Evolutionary conservation across 768 basidiomycete genomes (phyloP).

Genomic region (Boletus rubroflammeus): DNA sequence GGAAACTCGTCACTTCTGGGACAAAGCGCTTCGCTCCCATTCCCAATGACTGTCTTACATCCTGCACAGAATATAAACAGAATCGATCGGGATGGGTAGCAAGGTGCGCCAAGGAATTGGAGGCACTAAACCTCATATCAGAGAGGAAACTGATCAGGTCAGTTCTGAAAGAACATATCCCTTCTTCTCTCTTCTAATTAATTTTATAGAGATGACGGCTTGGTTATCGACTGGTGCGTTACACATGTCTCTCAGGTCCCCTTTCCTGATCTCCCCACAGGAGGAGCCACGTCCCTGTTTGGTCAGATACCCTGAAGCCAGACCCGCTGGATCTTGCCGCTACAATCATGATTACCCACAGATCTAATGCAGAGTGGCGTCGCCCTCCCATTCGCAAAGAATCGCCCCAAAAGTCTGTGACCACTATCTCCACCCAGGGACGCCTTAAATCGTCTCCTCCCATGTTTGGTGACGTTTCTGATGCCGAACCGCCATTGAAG

Average conservation of each 20-base stretch:
- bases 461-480: background rate
- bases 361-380: constrained; percentile 21
- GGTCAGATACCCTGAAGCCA: constrained; percentile 31
- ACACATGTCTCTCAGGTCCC: background rate
- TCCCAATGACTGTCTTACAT: constrained; percentile 24
- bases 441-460: background rate
- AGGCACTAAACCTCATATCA: constrained; percentile 18
- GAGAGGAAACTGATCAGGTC: constrained; percentile 29
- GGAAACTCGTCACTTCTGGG: constrained; percentile 24
- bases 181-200: background rate
- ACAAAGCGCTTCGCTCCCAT: constrained; percentile 28
- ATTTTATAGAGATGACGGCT: constrained; percentile 26
- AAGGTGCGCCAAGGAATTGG: constrained; percentile 17
- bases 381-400: background rate
- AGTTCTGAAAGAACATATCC: background rate
- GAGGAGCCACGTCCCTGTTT: constrained; percentile 29
- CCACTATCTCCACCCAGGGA: background rate
- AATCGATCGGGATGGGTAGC: constrained; percentile 24
- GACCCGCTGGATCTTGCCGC: constrained; percentile 27
- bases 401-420: background rate
- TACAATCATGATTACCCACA: constrained; percentile 23
- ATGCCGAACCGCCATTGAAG: background rate
- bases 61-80: constrained; percentile 15
- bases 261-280: constrained; percentile 13
- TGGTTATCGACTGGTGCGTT: constrained; percentile 30